phyloP scores from a whole-genome alignment of 192 early-diverging fungal genomes.

The Mortierella hygrophila region DNA sequence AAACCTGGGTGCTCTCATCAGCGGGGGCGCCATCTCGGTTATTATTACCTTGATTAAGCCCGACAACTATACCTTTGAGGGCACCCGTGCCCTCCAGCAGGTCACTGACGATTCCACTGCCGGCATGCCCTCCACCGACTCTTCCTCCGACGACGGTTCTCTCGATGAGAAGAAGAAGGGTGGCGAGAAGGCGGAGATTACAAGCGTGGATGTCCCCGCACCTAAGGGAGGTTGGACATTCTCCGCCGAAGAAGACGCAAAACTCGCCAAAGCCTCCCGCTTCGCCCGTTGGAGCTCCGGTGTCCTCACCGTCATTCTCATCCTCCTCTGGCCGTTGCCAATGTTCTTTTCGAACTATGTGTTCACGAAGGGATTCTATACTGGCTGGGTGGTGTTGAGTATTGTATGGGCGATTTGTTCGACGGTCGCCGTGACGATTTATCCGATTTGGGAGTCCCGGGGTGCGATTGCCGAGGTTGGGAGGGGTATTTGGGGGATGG shows the following conservation, averaged over 20 bases:
- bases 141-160: constrained; percentile 30
- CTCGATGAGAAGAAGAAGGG: constrained; percentile 10
- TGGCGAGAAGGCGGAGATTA: background rate
- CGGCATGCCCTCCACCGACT: constrained; percentile 20
- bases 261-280: constrained; percentile 62
- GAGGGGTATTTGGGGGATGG: constrained; percentile 15
- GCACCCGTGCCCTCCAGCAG: constrained; percentile 60
- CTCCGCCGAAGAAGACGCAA: constrained; percentile 47
- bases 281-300: constrained; percentile 70
- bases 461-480: constrained; percentile 30
- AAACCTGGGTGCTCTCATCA: constrained; percentile 65
- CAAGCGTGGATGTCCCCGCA: constrained; percentile 12
- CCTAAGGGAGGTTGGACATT: constrained; percentile 19
- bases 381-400: constrained; percentile 74
- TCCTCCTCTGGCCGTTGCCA: constrained; percentile 80
- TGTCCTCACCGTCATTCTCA: constrained; percentile 67
- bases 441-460: constrained; percentile 62
- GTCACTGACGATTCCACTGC: constrained; percentile 53
- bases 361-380: constrained; percentile 75
- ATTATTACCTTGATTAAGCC: constrained; percentile 59
- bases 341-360: constrained; percentile 76
- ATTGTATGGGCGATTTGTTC: constrained; percentile 74
- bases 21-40: constrained; percentile 41
- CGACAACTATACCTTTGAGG: constrained; percentile 73
- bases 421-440: constrained; percentile 66